Evolutionary conservation across 192 early-diverging fungal genomes (phyloP).

Genomic region (Coemansia sp.): DNA sequence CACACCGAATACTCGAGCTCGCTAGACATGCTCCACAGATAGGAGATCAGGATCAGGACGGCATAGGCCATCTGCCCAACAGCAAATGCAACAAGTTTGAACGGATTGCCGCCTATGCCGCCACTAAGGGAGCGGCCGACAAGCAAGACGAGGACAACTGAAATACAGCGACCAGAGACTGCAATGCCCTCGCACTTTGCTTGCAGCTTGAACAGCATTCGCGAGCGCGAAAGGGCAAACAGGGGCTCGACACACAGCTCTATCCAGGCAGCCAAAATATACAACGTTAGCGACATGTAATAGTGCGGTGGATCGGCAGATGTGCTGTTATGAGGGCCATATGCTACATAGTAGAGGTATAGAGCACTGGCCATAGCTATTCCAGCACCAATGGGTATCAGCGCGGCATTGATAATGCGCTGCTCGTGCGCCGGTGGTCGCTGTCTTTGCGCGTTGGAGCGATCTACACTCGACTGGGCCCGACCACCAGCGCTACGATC

Average conservation of each 20-base stretch:
- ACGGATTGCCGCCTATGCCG: conserved; percentile 29
- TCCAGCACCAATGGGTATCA: conserved; percentile 53
- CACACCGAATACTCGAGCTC: conserved; percentile 41
- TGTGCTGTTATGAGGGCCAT: conserved; percentile 4
- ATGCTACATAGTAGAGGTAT: conserved; percentile 45
- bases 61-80: conserved; percentile 76
- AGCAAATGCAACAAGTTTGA: conserved; percentile 77
- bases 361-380: conserved; percentile 51
- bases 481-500: not conserved
- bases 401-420: conserved; percentile 36
- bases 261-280: conserved; percentile 70
- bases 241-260: conserved; percentile 87
- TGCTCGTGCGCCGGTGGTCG: conserved; percentile 26
- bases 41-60: conserved; percentile 60
- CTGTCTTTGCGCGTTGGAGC: not conserved
- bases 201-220: conserved; percentile 72
- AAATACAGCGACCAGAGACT: conserved; percentile 68
- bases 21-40: conserved; percentile 51
- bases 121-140: conserved; percentile 33
- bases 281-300: conserved; percentile 59
- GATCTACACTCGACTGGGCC: not conserved
- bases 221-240: conserved; percentile 69
- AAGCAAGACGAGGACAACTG: conserved; percentile 64
- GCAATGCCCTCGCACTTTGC: conserved; percentile 82
- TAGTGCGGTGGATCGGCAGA: conserved; percentile 49